Base-by-base conservation (phyloP, 306 rosid species). In the Prinsepia uniflora region DNA sequence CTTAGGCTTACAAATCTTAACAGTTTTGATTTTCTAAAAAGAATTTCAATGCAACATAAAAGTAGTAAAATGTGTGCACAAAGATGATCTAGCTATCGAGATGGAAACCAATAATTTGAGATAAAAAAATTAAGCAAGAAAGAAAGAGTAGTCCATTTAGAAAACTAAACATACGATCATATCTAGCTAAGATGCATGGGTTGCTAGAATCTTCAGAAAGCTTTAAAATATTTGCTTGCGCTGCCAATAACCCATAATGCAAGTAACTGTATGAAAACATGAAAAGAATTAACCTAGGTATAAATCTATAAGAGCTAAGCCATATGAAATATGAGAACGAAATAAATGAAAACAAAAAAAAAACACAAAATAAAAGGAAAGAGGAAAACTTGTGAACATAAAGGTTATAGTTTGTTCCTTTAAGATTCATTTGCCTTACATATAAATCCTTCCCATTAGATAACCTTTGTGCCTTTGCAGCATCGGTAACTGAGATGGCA, bases 211-310 rank as follows among this genome's bases (percentile, higher is more conserved):
- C 90, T 8, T 57, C 89, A 34, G 96, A 82, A 69, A 63, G 85
- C 84, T 85, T 89, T 68, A 95, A 81, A 79, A 95, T 81, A 90
- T 95, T 96, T 4, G 99, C 97, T 65, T 97, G 96, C 71, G 96
- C 96, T 48, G 99, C 97, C 61, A 95, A 87, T 78, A 95, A 86
- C 67, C 99, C 99, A 65, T 87, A 95, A 73, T 62, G 92, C 96
- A 95, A 76, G 82, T 95, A 95, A 85, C 99, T 95, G 84, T 62
- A 78, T 34, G 30, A 58, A 55, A 54, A 77, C 56, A 14, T 74
- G 68, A 76, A 79, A 73, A 18, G 58, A 39, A 83, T 75, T 64
- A 79, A 67, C 60, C 48, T 22, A 77, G 30, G 77, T 7, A 20
- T 34, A 40, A 9, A 22, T 42, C 54, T 40, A 64, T 12, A 2